A percentile compares a stretch with the other conserved stretches of the same genome.
Evolutionary conservation across 257 asterid genomes (phyloP).

Genomic region (Nicotiana knightiana): DNA sequence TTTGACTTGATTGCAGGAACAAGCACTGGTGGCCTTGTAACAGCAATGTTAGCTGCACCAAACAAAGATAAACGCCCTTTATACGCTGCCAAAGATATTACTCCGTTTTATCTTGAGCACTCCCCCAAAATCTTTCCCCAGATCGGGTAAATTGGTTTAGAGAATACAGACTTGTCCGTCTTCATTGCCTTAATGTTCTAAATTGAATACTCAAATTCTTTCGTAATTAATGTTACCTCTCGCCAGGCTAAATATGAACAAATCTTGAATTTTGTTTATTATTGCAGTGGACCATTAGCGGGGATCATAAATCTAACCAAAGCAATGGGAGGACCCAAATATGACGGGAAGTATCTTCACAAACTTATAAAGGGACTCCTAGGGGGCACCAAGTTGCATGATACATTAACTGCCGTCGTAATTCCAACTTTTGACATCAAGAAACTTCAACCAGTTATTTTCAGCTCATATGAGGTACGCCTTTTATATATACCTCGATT

Average conservation of each 20-base stretch:
- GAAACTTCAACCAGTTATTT: conserved; percentile 42
- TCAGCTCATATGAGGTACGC: conserved; percentile 33
- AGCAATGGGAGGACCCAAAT: conserved; percentile 34
- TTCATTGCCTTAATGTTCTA: too few relatives aligned
- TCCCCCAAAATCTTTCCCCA: conserved; percentile 48
- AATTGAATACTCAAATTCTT: too few relatives aligned
- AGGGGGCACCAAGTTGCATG: conserved; percentile 28
- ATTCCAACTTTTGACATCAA: conserved; percentile 43
- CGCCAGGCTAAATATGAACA: neutral
- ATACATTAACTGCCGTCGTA: conserved; percentile 44
- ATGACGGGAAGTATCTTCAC: conserved; percentile 38
- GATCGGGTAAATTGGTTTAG: conserved; percentile 3
- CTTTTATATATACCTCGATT: neutral
- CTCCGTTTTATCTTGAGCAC: conserved; percentile 38
- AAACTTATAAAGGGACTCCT: conserved; percentile 15
- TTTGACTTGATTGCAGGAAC: conserved; percentile 55
- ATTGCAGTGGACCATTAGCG: conserved; percentile 27
- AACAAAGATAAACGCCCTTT: conserved; percentile 35
- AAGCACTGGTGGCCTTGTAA: conserved; percentile 54
- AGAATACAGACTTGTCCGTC: neutral
- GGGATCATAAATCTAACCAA: conserved; percentile 18
- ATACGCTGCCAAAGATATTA: conserved; percentile 48
- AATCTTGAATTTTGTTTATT: neutral
- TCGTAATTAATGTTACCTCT: too few relatives aligned
- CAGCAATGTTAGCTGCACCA: conserved; percentile 49